phyloP scores from a whole-genome alignment of 495 filamentous ascomycete species.

The Cercophora scortea region DNA sequence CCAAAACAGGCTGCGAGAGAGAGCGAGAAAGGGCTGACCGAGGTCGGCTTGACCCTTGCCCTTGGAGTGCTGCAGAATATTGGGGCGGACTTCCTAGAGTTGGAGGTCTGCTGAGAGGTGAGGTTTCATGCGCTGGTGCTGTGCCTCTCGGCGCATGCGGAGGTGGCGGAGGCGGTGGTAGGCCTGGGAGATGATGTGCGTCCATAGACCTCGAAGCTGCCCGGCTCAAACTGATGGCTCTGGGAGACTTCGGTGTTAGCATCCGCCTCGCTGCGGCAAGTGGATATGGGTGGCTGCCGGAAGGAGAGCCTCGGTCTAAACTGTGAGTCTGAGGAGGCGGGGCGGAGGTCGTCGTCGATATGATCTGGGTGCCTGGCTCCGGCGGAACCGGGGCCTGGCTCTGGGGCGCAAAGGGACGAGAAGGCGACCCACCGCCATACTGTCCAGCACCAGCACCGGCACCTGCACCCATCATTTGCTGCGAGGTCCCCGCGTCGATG shows the following conservation, averaged over 20 bases:
- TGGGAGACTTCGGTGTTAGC: slow-evolving; percentile 60
- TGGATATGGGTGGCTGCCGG: slow-evolving; percentile 30
- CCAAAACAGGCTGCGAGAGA: slow-evolving; percentile 31
- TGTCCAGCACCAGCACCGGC: not conserved
- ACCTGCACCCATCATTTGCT: slow-evolving; percentile 13
- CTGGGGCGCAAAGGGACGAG: slow-evolving; percentile 21
- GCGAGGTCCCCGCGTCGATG: slow-evolving; percentile 5
- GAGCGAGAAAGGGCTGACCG: slow-evolving; percentile 27
- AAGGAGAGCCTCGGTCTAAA: slow-evolving; percentile 29
- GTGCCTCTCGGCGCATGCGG: slow-evolving; percentile 25
- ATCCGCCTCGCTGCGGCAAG: slow-evolving; percentile 39
- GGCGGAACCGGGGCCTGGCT: slow-evolving; percentile 18
- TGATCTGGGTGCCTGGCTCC: slow-evolving; percentile 7
- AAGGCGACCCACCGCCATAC: slow-evolving; percentile 24
- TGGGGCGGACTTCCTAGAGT: slow-evolving; percentile 25
- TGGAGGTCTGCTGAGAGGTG: slow-evolving; percentile 23
- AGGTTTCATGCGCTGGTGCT: slow-evolving; percentile 14
- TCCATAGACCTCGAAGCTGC: slow-evolving; percentile 38
- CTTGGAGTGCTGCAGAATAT: slow-evolving; percentile 15
- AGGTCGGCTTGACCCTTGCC: slow-evolving; percentile 18
- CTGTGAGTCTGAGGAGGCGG: not conserved
- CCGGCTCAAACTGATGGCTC: slow-evolving; percentile 35
- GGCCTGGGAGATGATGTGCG: slow-evolving; percentile 32
- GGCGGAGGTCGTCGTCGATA: slow-evolving; percentile 4
- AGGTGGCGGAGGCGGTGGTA: slow-evolving; percentile 24